These are phyloP conservation scores for Rosa rugosa DNA, from an alignment of 306 rosid species.

Conservation along the genomic window DNA sequence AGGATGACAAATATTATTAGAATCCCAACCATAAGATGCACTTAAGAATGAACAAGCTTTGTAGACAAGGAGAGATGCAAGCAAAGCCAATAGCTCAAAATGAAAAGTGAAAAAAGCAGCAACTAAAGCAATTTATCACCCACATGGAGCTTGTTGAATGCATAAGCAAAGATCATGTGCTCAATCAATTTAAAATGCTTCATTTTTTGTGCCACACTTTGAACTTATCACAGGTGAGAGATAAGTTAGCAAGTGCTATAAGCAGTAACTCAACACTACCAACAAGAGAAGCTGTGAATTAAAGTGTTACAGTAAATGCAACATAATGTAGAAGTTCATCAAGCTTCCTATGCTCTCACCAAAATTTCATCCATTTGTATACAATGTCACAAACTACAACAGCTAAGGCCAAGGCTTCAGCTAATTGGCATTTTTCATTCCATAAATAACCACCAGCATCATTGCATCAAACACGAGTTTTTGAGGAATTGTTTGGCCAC, in stretches of 20 bases:
- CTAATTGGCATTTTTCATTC: not conserved
- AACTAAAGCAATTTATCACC: not conserved
- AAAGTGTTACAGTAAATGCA: not conserved
- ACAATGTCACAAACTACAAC: not conserved
- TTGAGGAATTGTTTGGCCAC: not conserved
- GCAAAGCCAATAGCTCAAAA: not conserved
- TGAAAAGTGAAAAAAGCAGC: not conserved
- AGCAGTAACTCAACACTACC: not conserved
- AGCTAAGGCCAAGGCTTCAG: not conserved
- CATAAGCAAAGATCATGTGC: not conserved
- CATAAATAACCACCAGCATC: not conserved
- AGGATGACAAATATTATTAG: not conserved
- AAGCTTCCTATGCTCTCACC: not conserved
- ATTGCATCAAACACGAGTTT: not conserved
- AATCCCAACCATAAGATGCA: not conserved
- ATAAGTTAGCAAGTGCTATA: not conserved
- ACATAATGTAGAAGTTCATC: not conserved
- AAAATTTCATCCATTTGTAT: not conserved
- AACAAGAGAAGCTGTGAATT: not conserved
- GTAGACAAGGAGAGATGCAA: not conserved
- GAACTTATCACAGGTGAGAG: not conserved
- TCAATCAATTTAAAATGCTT: not conserved
- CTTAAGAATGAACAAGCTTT: not conserved
- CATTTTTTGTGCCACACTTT: not conserved
- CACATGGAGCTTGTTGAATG: not conserved